These are phyloP conservation scores for Helichrysum umbraculigerum DNA, from an alignment of 129 eudicot genomes.

Conservation along the genomic window DNA sequence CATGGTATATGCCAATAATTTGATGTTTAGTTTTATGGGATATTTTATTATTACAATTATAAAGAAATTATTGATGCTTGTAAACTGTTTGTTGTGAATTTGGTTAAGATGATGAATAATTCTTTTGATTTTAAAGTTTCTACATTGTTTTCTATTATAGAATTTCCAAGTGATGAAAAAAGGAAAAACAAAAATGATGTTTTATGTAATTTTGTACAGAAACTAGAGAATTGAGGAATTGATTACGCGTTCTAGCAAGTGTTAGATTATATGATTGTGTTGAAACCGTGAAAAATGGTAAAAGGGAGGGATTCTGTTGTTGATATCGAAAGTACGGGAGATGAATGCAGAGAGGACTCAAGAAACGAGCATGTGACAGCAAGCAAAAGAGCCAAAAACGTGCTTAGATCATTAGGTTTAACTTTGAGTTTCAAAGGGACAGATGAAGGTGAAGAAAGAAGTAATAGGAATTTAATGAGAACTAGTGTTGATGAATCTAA, in stretches of 20 bases:
- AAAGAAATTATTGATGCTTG: neutral
- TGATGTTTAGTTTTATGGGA: neutral
- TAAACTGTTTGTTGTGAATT: neutral
- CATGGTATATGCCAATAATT: neutral
- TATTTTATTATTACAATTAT: too few relatives aligned
- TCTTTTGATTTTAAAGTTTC: too few relatives aligned
- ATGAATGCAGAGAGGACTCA: constrained; percentile 26
- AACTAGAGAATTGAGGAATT: constrained; percentile 5
- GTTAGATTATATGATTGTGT: constrained; percentile 17
- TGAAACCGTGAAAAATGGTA: constrained; percentile 27
- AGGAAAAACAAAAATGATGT: neutral
- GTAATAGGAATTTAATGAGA: constrained; percentile 16
- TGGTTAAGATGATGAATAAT: too few relatives aligned
- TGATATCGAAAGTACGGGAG: constrained; percentile 46
- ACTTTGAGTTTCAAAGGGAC: constrained; percentile 32
- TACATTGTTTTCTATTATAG: neutral
- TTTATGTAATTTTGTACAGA: constrained; percentile 16
- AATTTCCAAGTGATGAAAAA: neutral
- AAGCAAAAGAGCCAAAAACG: constrained; percentile 24
- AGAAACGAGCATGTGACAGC: constrained; percentile 24
- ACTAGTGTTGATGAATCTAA: constrained; percentile 6
- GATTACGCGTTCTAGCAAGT: neutral
- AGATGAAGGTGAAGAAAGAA: constrained; percentile 17
- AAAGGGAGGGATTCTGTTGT: constrained; percentile 30
- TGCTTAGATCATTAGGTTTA: constrained; percentile 39